Conservation (phyloP, 2,329 filamentous ascomycete species). For the Stachybotrys elegans region DNA sequence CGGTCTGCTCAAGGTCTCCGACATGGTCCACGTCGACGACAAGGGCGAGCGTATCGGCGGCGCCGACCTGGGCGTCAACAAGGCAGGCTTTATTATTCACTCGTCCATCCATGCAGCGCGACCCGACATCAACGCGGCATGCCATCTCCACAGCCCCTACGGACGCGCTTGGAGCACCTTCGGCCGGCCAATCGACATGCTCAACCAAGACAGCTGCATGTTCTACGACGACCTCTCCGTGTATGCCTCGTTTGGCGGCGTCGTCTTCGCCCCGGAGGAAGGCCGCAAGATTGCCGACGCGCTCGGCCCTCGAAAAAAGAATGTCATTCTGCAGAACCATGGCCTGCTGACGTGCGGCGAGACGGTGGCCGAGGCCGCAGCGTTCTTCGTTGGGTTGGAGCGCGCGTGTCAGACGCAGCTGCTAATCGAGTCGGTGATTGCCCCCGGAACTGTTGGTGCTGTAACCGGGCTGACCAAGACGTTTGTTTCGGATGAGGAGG, state of each 20-base stretch:
- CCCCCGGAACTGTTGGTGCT: conserved; percentile 8
- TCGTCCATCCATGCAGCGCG: conserved; percentile 58
- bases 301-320: conserved; percentile 52
- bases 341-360: conserved; percentile 62
- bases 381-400: conserved; percentile 63
- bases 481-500: conserved; percentile 35
- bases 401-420: conserved; percentile 63
- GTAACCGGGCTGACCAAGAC: conserved; percentile 24
- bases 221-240: conserved; percentile 59
- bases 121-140: conserved; percentile 59
- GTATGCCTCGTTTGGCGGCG: conserved; percentile 48
- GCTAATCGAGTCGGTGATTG: conserved; percentile 54
- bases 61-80: conserved; percentile 55
- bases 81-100: conserved; percentile 66
- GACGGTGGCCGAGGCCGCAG: conserved; percentile 68
- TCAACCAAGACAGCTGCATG: conserved; percentile 60
- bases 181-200: conserved; percentile 58
- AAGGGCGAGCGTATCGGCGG: conserved; percentile 57
- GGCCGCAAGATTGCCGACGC: conserved; percentile 56
- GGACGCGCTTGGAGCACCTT: conserved; percentile 65
- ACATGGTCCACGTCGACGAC: conserved; percentile 62
- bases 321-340: conserved; percentile 63
- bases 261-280: conserved; percentile 55
- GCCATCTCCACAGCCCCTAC: conserved; percentile 58
- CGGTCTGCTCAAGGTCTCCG: conserved; percentile 56